These are phyloP conservation scores for Prototheca stagnorum DNA, from an alignment of 163 green algal genomes.

Conservation along the genomic window DNA sequence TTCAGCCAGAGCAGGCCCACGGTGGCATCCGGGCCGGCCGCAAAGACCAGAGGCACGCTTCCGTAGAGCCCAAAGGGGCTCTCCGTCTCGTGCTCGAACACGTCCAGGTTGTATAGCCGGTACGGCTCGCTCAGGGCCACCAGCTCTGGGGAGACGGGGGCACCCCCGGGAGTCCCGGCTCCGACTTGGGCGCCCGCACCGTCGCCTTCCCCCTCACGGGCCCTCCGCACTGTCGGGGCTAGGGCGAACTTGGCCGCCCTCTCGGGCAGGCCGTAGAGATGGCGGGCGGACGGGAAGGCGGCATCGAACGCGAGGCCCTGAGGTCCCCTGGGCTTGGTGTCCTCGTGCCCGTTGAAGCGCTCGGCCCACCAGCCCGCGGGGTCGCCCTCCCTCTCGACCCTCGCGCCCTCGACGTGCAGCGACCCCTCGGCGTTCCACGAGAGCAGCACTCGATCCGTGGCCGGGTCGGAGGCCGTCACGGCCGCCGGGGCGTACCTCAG, in stretches of 20 bases:
- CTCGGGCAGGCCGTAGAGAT: conserved; percentile 67
- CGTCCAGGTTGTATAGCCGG: conserved; percentile 97
- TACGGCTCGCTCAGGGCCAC: conserved; percentile 66
- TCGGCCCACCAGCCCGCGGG: conserved; percentile 77
- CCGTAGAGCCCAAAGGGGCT: conserved; percentile 96
- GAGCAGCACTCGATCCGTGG: conserved; percentile 28
- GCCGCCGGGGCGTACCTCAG: conserved; percentile 21
- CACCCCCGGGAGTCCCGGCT: neutral
- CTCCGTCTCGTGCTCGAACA: conserved; percentile 92
- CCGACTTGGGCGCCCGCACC: neutral
- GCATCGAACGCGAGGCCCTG: conserved; percentile 83
- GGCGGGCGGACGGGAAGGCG: conserved; percentile 38
- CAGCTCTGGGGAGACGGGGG: neutral
- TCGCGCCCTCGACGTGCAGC: conserved; percentile 77
- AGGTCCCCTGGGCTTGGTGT: conserved; percentile 75
- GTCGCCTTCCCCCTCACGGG: neutral
- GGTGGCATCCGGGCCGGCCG: conserved; percentile 53
- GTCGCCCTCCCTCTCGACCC: conserved; percentile 42
- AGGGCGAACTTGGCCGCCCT: conserved; percentile 60
- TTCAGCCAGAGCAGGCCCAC: conserved; percentile 91
- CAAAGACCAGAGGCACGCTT: conserved; percentile 83
- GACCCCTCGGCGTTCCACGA: conserved; percentile 59
- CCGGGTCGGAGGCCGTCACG: neutral
- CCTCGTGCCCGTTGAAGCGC: conserved; percentile 69
- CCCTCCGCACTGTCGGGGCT: conserved; percentile 32